These are phyloP conservation scores for Sporisorium reilianum DNA, from an alignment of 1,284 basidiomycete genomes.

Conservation along the genomic window DNA sequence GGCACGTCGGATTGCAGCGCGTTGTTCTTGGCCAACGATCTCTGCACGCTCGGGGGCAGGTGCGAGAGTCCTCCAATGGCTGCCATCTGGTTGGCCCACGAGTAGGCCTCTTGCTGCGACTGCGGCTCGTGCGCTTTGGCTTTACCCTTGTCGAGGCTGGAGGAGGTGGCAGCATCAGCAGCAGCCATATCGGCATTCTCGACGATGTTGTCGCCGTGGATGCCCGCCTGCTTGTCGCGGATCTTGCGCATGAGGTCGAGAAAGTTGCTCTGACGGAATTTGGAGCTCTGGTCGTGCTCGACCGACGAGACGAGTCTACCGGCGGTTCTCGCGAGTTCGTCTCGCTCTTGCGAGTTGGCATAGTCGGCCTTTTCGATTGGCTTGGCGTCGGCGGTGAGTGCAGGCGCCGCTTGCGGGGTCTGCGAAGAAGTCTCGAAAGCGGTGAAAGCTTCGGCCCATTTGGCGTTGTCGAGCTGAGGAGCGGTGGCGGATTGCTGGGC, in stretches of 20 bases:
- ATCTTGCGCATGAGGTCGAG: slow-evolving; percentile 87
- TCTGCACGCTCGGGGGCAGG: slow-evolving; percentile 43
- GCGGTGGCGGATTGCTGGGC: slow-evolving; percentile 20
- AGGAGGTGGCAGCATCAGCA: slow-evolving; percentile 9
- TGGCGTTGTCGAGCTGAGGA: slow-evolving; percentile 41
- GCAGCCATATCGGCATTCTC: slow-evolving; percentile 30
- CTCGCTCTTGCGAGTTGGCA: slow-evolving; percentile 52
- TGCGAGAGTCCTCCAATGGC: slow-evolving; percentile 26
- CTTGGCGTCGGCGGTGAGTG: slow-evolving; percentile 13
- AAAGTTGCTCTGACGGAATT: slow-evolving; percentile 89
- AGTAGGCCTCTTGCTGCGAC: slow-evolving; percentile 48
- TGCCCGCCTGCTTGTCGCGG: slow-evolving; percentile 83
- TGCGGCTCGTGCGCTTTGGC: slow-evolving; percentile 50
- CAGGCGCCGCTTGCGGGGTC: not conserved
- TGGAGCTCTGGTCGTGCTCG: slow-evolving; percentile 77
- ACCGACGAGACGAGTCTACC: slow-evolving; percentile 69
- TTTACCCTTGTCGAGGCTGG: slow-evolving; percentile 45
- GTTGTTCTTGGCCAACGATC: slow-evolving; percentile 23
- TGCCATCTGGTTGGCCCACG: slow-evolving; percentile 50
- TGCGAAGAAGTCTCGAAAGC: slow-evolving; percentile 44
- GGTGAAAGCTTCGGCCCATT: slow-evolving; percentile 65
- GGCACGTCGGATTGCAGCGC: slow-evolving; percentile 21
- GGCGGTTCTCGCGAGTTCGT: slow-evolving; percentile 69
- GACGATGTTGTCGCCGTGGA: slow-evolving; percentile 84
- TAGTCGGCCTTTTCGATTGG: slow-evolving; percentile 25